A percentile compares a stretch with the other conserved stretches of the same genome.
phyloP scores from a whole-genome alignment of 1,284 basidiomycete species.

The Puccinia hordei region DNA sequence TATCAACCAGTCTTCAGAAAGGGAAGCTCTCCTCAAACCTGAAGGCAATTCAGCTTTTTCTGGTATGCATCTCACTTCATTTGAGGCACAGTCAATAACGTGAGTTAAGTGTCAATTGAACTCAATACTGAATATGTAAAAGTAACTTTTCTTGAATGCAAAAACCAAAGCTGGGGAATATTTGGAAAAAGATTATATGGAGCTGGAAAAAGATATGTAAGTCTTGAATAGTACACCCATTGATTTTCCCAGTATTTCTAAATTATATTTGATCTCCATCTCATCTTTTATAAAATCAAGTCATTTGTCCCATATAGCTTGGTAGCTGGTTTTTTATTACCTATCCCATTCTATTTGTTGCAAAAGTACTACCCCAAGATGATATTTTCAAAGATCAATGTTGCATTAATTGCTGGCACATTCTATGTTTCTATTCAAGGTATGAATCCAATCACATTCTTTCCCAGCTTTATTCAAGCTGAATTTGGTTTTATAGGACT shows the following conservation, averaged over 20 bases:
- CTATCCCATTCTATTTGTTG: constrained; percentile 37
- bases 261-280: too few species aligned
- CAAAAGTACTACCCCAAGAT: constrained; percentile 31
- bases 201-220: constrained; percentile 45
- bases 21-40: constrained; percentile 35
- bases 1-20: constrained; percentile 25
- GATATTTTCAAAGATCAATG: constrained; percentile 32
- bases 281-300: too few species aligned
- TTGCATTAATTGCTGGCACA: constrained; percentile 43
- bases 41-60: constrained; percentile 42
- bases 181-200: constrained; percentile 47
- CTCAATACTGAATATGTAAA: too few species aligned
- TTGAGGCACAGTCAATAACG: constrained; percentile 50
- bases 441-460: background rate
- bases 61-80: constrained; percentile 46
- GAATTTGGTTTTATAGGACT: constrained; percentile 13
- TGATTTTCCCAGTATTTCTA: background rate
- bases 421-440: constrained; percentile 49
- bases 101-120: background rate
- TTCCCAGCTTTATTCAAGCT: background rate
- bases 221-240: background rate
- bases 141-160: background rate
- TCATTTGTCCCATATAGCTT: constrained; percentile 46
- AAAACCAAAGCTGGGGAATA: constrained; percentile 35
- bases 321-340: constrained; percentile 39